Evolutionary conservation across 495 filamentous ascomycete genomes (phyloP).

Genomic region (Aspergillus bridgeri): DNA sequence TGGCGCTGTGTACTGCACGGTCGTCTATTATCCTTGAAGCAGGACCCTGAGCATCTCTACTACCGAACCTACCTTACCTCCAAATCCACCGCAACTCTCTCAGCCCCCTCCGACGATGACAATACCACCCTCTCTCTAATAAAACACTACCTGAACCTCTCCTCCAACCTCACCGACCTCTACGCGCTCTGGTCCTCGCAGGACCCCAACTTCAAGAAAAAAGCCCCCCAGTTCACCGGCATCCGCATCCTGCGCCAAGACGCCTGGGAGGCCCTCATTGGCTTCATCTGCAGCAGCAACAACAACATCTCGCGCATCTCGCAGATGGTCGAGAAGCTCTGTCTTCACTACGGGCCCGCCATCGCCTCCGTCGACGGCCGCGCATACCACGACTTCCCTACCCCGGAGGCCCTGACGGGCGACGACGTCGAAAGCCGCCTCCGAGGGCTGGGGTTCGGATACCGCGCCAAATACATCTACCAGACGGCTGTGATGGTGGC

Average conservation of each 20-base stretch:
- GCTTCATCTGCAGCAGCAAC: slow-evolving; percentile 98
- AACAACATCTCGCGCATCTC: slow-evolving; percentile 96
- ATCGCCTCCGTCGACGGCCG: slow-evolving; percentile 67
- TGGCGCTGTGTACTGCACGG: slow-evolving; percentile 91
- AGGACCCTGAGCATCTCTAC: slow-evolving; percentile 75
- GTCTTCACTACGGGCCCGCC: slow-evolving; percentile 74
- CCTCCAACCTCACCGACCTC: slow-evolving; percentile 64
- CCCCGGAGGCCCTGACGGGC: slow-evolving; percentile 64
- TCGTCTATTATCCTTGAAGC: slow-evolving; percentile 76
- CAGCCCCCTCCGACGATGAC: slow-evolving; percentile 44
- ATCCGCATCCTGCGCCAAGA: slow-evolving; percentile 95
- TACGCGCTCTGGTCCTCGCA: slow-evolving; percentile 84
- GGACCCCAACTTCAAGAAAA: slow-evolving; percentile 87
- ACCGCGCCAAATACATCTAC: slow-evolving; percentile 87
- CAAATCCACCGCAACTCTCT: not conserved
- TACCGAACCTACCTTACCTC: slow-evolving; percentile 61
- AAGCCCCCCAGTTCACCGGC: slow-evolving; percentile 81
- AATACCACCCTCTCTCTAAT: slow-evolving; percentile 67
- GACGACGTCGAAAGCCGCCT: slow-evolving; percentile 72
- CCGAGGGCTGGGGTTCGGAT: slow-evolving; percentile 85
- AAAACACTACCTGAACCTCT: slow-evolving; percentile 78
- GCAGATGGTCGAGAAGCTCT: slow-evolving; percentile 94
- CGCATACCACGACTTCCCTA: slow-evolving; percentile 84
- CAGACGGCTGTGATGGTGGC: slow-evolving; percentile 76
- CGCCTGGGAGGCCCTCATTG: slow-evolving; percentile 90